Evolutionary conservation across 306 rosid species (phyloP).

Genomic region (Mimosa bimucronata): DNA sequence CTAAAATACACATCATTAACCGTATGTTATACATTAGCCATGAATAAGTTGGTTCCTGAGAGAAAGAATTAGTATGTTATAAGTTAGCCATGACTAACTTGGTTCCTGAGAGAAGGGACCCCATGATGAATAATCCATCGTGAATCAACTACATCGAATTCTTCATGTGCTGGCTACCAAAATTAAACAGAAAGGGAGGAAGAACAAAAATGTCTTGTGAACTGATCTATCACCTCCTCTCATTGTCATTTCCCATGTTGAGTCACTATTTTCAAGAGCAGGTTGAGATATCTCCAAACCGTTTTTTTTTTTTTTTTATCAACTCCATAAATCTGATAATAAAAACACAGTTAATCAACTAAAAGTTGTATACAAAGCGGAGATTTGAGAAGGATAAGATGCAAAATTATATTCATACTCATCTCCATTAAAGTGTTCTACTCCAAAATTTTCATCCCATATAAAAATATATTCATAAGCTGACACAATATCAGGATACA

Average conservation of each 20-base stretch:
- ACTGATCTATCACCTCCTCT: conserved; percentile 96
- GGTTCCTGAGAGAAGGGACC: conserved; percentile 88
- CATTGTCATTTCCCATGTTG: conserved; percentile 99
- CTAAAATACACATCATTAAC: too few relatives aligned
- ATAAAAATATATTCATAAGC: conserved; percentile 94
- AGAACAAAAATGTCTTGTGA: conserved; percentile 70
- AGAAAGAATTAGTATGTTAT: too few relatives aligned
- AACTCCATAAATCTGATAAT: conserved; percentile 71
- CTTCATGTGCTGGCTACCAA: conserved; percentile 88
- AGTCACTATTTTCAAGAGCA: conserved; percentile 90
- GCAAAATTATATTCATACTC: conserved; percentile 51
- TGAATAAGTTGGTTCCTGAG: too few relatives aligned
- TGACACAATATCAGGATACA: conserved; percentile 94
- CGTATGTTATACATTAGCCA: too few relatives aligned
- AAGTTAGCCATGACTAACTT: conserved; percentile 59
- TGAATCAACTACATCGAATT: conserved; percentile 95
- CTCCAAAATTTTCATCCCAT: conserved; percentile 99
- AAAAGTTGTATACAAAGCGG: conserved; percentile 33
- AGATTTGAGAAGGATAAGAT: conserved; percentile 33
- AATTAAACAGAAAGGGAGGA: conserved; percentile 39
- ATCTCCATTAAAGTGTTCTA: conserved; percentile 81
- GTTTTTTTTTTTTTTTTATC: conserved; percentile 78
- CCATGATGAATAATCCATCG: conserved; percentile 97
- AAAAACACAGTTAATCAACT: conserved; percentile 31
- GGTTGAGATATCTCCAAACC: conserved; percentile 97